These are phyloP conservation scores for Groenewaldozyma auringiensis DNA, from an alignment of 1,139 yeast species.

Conservation along the genomic window DNA sequence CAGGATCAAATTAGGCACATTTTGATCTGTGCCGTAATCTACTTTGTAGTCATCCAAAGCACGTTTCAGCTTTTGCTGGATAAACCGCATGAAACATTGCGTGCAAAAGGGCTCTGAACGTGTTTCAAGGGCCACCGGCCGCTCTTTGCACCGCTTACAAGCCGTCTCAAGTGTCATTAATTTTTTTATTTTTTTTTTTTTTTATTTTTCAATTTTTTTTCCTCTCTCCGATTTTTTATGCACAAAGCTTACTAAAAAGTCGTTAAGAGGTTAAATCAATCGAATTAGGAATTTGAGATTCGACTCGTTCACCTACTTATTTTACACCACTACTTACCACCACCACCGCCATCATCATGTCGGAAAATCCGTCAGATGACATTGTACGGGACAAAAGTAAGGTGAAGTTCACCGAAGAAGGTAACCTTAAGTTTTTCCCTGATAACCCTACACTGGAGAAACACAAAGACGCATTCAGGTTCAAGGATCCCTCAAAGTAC, in stretches of 20 bases:
- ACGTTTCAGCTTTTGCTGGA: conserved; percentile 72
- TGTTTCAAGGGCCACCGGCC: conserved; percentile 42
- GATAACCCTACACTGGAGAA: conserved; percentile 63
- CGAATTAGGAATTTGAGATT: too few species aligned
- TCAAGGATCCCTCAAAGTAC: conserved; percentile 72
- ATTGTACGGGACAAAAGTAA: conserved; percentile 35
- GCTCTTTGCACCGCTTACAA: conserved; percentile 45
- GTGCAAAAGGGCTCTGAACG: conserved; percentile 66
- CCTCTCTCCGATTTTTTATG: background rate
- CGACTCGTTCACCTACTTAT: too few species aligned
- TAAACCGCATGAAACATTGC: conserved; percentile 62
- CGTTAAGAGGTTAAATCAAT: too few species aligned
- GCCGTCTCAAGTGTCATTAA: too few species aligned
- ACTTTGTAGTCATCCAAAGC: conserved; percentile 74
- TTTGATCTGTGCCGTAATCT: conserved; percentile 32
- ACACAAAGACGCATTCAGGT: conserved; percentile 52
- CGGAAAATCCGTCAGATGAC: too few species aligned
- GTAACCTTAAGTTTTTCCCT: conserved; percentile 67
- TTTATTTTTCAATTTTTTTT: too few species aligned
- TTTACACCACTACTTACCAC: too few species aligned
- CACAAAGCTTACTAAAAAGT: too few species aligned
- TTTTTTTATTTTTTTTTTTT: too few species aligned
- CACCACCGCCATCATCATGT: too few species aligned
- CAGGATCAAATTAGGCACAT: conserved; percentile 40
- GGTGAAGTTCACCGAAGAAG: conserved; percentile 51